These are phyloP conservation scores for Ogataea haglerorum DNA, from an alignment of 805 yeast genomes.

Conservation along the genomic window DNA sequence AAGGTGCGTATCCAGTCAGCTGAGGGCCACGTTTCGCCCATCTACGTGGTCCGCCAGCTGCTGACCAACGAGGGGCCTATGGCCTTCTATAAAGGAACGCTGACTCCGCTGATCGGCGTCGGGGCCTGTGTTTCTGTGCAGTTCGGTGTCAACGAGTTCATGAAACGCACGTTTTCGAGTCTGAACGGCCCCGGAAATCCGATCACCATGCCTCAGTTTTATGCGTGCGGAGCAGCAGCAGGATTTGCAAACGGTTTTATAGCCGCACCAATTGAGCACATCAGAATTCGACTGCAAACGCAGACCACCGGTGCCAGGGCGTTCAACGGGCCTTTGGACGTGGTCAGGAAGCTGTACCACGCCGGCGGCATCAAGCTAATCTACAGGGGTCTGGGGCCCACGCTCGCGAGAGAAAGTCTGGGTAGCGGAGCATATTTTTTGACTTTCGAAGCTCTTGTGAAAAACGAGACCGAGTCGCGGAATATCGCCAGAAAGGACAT, in stretches of 20 bases:
- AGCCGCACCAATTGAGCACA: conserved; percentile 93
- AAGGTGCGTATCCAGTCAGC: conserved; percentile 91
- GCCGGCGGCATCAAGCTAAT: conserved; percentile 50
- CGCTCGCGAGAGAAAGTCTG: conserved; percentile 76
- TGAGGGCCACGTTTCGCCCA: conserved; percentile 66
- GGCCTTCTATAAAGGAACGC: conserved; percentile 91
- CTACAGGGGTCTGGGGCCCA: conserved; percentile 80
- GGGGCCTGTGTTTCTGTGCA: conserved; percentile 98
- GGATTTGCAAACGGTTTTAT: conserved; percentile 86
- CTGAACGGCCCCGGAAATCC: conserved; percentile 40
- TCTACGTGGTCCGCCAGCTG: conserved; percentile 72
- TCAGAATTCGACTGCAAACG: conserved; percentile 91
- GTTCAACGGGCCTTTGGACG: conserved; percentile 72
- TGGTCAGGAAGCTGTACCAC: conserved; percentile 53
- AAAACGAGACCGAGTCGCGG: conserved; percentile 51
- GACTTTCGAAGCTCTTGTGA: conserved; percentile 85
- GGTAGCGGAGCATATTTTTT: conserved; percentile 89
- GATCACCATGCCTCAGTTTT: conserved; percentile 63
- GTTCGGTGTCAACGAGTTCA: conserved; percentile 89
- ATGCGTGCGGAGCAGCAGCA: conserved; percentile 83
- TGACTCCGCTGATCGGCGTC: conserved; percentile 92
- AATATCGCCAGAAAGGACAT: conserved; percentile 61
- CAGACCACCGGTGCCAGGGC: conserved; percentile 54
- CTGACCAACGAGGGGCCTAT: conserved; percentile 74
- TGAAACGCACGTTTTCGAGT: conserved; percentile 72